These are phyloP conservation scores for Cyberlindnera xishuangbannaensis DNA, from an alignment of 805 yeast genomes.

Conservation along the genomic window DNA sequence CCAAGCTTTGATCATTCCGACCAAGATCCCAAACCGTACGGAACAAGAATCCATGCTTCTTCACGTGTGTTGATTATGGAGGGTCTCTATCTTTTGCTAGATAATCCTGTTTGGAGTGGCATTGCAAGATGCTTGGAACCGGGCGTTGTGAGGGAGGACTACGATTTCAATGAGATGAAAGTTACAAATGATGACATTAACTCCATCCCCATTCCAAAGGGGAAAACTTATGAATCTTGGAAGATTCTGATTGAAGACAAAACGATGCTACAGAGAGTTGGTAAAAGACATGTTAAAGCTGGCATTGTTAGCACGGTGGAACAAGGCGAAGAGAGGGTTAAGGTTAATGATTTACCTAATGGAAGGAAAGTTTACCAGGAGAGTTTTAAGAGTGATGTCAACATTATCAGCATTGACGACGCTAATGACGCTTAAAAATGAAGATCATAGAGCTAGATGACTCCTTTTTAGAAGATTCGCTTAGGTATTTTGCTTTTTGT, in stretches of 20 bases:
- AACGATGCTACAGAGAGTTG: slow-evolving; percentile 43
- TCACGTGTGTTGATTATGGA: slow-evolving; percentile 61
- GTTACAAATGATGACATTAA: slow-evolving; percentile 9
- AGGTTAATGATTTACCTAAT: slow-evolving; percentile 57
- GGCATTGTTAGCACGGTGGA: slow-evolving; percentile 27
- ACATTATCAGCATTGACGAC: slow-evolving; percentile 23
- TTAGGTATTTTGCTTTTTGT: no score
- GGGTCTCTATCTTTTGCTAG: slow-evolving; percentile 65
- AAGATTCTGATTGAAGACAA: slow-evolving; percentile 42
- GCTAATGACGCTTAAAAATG: slow-evolving; percentile 13
- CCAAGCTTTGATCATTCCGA: slow-evolving; percentile 75
- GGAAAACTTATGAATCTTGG: slow-evolving; percentile 40
- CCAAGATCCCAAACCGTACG: slow-evolving; percentile 65
- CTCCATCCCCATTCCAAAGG: slow-evolving; percentile 15
- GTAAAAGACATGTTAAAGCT: slow-evolving; percentile 2
- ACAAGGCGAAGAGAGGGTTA: slow-evolving; percentile 47
- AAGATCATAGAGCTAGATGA: no score
- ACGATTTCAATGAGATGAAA: slow-evolving; percentile 2
- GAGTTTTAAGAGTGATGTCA: slow-evolving; percentile 23
- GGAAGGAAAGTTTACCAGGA: slow-evolving; percentile 34
- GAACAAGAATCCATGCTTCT: slow-evolving; percentile 38
- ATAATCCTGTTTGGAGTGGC: slow-evolving; percentile 53
- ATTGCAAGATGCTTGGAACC: slow-evolving; percentile 34
- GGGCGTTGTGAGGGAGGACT: background rate
- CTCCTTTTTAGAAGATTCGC: no score